Conservation (phyloP, 345 rosid genomes). For the Camelina sativa region DNA sequence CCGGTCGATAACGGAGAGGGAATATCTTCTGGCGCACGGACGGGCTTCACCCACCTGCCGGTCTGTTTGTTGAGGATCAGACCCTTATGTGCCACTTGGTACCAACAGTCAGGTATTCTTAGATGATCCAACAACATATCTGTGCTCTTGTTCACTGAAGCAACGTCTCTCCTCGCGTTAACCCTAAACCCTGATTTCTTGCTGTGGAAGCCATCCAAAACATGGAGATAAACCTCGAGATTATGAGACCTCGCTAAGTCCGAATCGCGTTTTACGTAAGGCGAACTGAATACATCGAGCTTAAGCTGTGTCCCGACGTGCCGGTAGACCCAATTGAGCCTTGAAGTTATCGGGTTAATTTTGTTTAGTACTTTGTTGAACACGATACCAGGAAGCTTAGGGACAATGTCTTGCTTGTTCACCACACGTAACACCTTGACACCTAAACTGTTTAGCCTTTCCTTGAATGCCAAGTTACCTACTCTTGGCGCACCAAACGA, state of each 20-base stretch:
- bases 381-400: constrained; percentile 61
- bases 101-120: constrained; percentile 65
- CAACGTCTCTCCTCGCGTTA: constrained; percentile 65
- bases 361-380: constrained; percentile 55
- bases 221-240: constrained; percentile 63
- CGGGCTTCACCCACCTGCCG: constrained; percentile 79
- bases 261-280: constrained; percentile 52
- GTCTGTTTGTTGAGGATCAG: constrained; percentile 54
- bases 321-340: constrained; percentile 59
- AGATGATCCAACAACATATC: constrained; percentile 61
- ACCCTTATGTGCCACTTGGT: constrained; percentile 62
- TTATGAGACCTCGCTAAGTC: constrained; percentile 56
- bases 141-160: constrained; percentile 60
- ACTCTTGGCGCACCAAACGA: constrained; percentile 72
- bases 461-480: constrained; percentile 67
- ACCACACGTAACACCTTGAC: constrained; percentile 63
- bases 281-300: constrained; percentile 53
- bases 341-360: constrained; percentile 46
- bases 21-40: constrained; percentile 66
- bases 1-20: constrained; percentile 62
- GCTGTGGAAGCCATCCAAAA: constrained; percentile 58
- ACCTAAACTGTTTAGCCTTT: constrained; percentile 49
- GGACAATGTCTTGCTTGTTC: constrained; percentile 64
- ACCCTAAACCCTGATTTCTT: constrained; percentile 52
- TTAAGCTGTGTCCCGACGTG: constrained; percentile 64